Evolutionary conservation across 495 filamentous ascomycete genomes (phyloP).

Genomic region (Neohortaea acidophila): DNA sequence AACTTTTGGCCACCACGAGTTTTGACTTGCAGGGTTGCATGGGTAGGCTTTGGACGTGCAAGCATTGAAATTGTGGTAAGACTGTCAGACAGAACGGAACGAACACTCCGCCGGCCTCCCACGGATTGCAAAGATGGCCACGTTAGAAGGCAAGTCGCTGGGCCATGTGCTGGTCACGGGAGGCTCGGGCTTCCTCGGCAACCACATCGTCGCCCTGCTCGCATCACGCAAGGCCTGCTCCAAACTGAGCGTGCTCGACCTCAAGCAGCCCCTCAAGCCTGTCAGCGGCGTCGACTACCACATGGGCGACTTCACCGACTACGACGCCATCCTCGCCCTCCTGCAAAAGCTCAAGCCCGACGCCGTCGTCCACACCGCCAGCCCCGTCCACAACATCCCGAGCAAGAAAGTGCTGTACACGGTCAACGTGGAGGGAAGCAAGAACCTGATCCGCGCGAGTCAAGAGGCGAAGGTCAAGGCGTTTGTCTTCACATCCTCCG

Average conservation of each 20-base stretch:
- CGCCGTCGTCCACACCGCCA: conserved; percentile 87
- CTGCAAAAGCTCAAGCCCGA: conserved; percentile 62
- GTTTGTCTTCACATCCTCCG: conserved; percentile 88
- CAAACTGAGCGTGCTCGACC: conserved; percentile 70
- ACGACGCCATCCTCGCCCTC: conserved; percentile 44
- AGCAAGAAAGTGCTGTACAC: conserved; percentile 49
- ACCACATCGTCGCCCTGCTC: conserved; percentile 36
- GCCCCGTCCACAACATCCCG: conserved; percentile 16
- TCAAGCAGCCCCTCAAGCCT: conserved; percentile 45
- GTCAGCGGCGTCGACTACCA: conserved; percentile 59
- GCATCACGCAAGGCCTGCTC: conserved; percentile 33
- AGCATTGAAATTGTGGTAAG: too few relatives aligned
- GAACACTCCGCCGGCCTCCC: too few relatives aligned
- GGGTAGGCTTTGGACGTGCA: too few relatives aligned
- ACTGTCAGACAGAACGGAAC: too few relatives aligned
- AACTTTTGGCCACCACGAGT: too few relatives aligned
- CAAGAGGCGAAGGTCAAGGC: conserved; percentile 66
- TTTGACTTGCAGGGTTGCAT: too few relatives aligned
- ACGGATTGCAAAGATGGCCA: too few relatives aligned
- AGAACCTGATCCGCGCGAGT: conserved; percentile 59
- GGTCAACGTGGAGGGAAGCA: conserved; percentile 89
- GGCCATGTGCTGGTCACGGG: conserved; percentile 36
- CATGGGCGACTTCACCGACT: conserved; percentile 72
- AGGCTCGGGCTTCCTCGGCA: conserved; percentile 40
- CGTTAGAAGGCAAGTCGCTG: conserved; percentile 14